phyloP scores from a whole-genome alignment of 2,329 filamentous ascomycete species.

The Coleophoma cylindrospora region DNA sequence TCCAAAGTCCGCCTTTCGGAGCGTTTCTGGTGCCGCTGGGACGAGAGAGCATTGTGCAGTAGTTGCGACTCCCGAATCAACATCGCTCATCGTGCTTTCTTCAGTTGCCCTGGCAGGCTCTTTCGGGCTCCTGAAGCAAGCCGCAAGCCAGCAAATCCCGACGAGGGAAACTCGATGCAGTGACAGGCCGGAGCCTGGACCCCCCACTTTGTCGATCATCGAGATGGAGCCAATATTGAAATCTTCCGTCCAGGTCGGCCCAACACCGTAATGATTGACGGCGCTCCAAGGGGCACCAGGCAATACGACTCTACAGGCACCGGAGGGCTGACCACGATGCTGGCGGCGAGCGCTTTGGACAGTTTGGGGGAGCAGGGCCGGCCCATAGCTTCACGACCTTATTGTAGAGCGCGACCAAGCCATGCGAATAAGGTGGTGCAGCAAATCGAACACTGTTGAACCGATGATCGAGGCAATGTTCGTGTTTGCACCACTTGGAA shows the following conservation, averaged over 20 bases:
- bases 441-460: no score
- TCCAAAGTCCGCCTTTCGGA: neutral
- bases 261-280: neutral
- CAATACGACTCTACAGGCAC: no score
- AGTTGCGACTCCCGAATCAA: neutral
- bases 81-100: neutral
- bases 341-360: no score
- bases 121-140: no score
- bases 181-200: neutral
- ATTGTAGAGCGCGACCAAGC: no score
- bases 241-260: neutral
- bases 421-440: no score
- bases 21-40: neutral
- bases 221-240: slow-evolving; percentile 1
- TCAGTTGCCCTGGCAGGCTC: no score
- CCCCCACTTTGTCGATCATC: slow-evolving; percentile 1
- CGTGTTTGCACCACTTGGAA: neutral
- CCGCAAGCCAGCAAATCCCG: no score
- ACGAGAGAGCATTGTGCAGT: neutral
- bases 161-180: neutral
- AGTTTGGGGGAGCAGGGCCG: no score
- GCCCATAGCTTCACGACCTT: no score
- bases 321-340: no score
- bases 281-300: neutral
- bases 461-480: neutral